Percentiles rank a stretch among this genome's conserved stretches.
Conservation (phyloP, 2,329 filamentous ascomycete genomes). For the Beauveria pseudobassiana region DNA sequence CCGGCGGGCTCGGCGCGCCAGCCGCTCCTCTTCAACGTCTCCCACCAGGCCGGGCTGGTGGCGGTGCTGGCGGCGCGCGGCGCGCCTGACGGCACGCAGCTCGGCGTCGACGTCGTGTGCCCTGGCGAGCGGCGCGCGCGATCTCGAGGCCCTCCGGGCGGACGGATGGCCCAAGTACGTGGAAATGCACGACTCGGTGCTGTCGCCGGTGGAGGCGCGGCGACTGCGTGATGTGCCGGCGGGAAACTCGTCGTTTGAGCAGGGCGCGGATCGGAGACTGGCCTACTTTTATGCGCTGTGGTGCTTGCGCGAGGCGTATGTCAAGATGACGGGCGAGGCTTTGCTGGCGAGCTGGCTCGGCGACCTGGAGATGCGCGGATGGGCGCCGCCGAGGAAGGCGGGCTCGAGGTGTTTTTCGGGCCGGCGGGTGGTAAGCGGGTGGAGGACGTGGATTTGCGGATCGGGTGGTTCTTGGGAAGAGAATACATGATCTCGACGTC, state of each 20-base stretch:
- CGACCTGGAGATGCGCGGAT: slow-evolving; percentile 60
- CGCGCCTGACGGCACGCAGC: slow-evolving; percentile 30
- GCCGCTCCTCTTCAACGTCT: slow-evolving; percentile 63
- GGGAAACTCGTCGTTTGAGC: slow-evolving; percentile 20
- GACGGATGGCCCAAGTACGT: slow-evolving; percentile 62
- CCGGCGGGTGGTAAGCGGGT: slow-evolving; percentile 18
- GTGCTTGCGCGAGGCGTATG: slow-evolving; percentile 73
- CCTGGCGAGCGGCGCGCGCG: slow-evolving; percentile 59
- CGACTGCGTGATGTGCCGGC: slow-evolving; percentile 47
- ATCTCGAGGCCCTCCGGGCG: slow-evolving; percentile 46
- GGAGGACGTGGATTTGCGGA: slow-evolving; percentile 27
- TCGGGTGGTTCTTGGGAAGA: slow-evolving; percentile 34
- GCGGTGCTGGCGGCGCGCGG: slow-evolving; percentile 50
- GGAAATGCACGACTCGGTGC: slow-evolving; percentile 64
- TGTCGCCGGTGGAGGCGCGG: slow-evolving; percentile 52
- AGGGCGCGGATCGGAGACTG: slow-evolving; percentile 38
- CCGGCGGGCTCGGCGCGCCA: slow-evolving; percentile 37
- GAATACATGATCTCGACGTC: slow-evolving; percentile 50
- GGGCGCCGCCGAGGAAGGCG: slow-evolving; percentile 42
- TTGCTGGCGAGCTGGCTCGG: slow-evolving; percentile 65
- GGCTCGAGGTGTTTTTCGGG: slow-evolving; percentile 25
- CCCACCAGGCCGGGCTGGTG: slow-evolving; percentile 70
- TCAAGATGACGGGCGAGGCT: slow-evolving; percentile 77
- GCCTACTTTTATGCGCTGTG: slow-evolving; percentile 70
- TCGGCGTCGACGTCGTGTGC: slow-evolving; percentile 73